Base-by-base conservation (phyloP, 129 eudicot genomes). In the Arctium minus region DNA sequence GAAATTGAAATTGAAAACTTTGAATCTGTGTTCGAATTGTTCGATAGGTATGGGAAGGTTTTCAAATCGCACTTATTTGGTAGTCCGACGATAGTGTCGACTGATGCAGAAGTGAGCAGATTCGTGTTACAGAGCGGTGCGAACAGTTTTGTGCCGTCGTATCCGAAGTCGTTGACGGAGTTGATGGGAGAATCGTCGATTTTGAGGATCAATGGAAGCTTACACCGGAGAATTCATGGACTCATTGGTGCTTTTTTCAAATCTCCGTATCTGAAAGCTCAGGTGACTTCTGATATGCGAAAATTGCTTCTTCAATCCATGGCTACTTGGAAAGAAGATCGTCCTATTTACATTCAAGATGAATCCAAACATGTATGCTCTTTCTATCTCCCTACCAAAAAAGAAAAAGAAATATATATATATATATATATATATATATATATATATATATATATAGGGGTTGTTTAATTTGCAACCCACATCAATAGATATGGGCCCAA, bases 61-160 rank as follows among this genome's bases (percentile, higher is more conserved):
- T 95, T 95, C 91, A 95, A 91, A 88, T 91, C 98, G 5, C 98
- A 95, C 77, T 85, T 95, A 89, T 95, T 95, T 82, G 98, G 98
- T 82, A 95, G 94, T 33, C 89, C 92, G 8, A 92, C 97, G 2
- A 95, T 95, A 82, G 88, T 95, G 65, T 95, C 97, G 13, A 91
- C 97, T 0, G 97, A 95, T 83, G 99, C 96, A 80, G 97, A 95
- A 81, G 94, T 95, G 87, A 93, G 88, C 53, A 88, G 81, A 83
- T 73, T 72, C 18, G 87, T 95, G 7, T 81, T 95, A 37, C 97
- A 92, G 76, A 93, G 97, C 73, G 99, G 93, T 84, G 89, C 93
- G 4, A 93, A 83, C 31, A 89, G 86, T 40, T 95, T 91, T 68
- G 96, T 92, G 80, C 99, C 99, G 2, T 92, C 86, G 46, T 95